phyloP scores from a whole-genome alignment of 31 red algal genomes.

The Asparagopsis taxiformis region DNA sequence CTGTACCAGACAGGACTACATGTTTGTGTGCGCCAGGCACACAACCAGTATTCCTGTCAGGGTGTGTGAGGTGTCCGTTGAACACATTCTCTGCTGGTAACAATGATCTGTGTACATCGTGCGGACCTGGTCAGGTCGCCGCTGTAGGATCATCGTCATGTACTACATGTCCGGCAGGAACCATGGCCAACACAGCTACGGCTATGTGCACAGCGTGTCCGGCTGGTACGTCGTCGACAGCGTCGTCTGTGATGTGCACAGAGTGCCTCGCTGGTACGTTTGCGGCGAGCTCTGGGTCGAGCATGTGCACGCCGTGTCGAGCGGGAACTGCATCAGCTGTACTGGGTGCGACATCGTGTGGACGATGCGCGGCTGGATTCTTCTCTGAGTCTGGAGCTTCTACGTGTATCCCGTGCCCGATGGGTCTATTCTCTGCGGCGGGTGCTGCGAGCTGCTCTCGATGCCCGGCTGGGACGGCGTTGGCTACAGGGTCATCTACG shows the following conservation, averaged over 20 bases:
- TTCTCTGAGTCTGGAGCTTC: neutral
- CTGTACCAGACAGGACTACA: neutral
- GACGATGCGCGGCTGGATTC: neutral
- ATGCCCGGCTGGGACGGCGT: neutral
- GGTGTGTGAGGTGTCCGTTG: neutral
- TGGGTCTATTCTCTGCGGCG: neutral
- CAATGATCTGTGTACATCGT: neutral
- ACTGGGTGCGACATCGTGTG: neutral
- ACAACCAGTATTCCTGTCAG: neutral
- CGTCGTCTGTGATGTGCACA: neutral
- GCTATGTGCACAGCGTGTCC: neutral
- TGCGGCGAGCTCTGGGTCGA: neutral
- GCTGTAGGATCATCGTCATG: neutral
- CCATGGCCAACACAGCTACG: neutral
- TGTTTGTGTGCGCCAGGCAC: neutral
- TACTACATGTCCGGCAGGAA: neutral
- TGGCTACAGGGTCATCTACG: neutral
- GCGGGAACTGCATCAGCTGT: neutral
- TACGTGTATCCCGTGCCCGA: neutral
- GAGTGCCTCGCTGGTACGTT: neutral
- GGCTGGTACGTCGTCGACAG: neutral
- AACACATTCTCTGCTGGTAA: neutral
- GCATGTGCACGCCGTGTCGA: neutral
- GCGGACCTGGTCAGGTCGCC: neutral
- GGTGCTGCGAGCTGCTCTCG: neutral